A percentile compares a stretch with the other conserved stretches of the same genome.
Evolutionary conservation across 495 filamentous ascomycete genomes (phyloP).

Genomic region (Pyrenula aspistea): DNA sequence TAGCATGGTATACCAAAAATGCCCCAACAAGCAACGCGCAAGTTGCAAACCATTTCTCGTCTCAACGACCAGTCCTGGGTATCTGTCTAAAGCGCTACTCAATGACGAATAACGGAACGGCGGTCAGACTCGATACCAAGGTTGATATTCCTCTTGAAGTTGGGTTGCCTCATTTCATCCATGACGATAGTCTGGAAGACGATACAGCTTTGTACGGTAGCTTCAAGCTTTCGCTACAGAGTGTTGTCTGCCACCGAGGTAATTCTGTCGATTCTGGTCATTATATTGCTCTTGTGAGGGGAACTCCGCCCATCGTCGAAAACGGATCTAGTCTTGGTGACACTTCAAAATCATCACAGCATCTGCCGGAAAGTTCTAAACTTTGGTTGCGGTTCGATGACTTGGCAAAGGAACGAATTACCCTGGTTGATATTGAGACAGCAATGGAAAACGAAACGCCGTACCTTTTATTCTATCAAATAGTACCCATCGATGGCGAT

Average conservation of each 20-base stretch:
- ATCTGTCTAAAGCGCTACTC: slow-evolving; percentile 88
- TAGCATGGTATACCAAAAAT: slow-evolving; percentile 58
- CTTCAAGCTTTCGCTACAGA: slow-evolving; percentile 84
- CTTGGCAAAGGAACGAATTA: slow-evolving; percentile 57
- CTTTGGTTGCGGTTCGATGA: slow-evolving; percentile 91
- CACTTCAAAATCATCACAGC: slow-evolving; percentile 32
- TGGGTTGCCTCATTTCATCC: slow-evolving; percentile 77
- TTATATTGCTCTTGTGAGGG: slow-evolving; percentile 74
- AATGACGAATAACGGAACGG: slow-evolving; percentile 54
- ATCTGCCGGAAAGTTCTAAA: slow-evolving; percentile 41
- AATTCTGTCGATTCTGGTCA: slow-evolving; percentile 84
- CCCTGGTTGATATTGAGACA: slow-evolving; percentile 64
- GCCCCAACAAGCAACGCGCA: slow-evolving; percentile 56
- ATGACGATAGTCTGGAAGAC: slow-evolving; percentile 57
- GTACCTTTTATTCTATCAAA: slow-evolving; percentile 92
- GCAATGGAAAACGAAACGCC: slow-evolving; percentile 74
- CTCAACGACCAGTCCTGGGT: slow-evolving; percentile 70
- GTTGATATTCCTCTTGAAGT: slow-evolving; percentile 91
- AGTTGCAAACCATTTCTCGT: slow-evolving; percentile 59
- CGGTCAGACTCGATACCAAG: slow-evolving; percentile 59
- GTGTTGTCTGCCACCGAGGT: slow-evolving; percentile 82
- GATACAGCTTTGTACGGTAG: slow-evolving; percentile 57
- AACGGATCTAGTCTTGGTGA: slow-evolving; percentile 27
- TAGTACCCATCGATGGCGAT: slow-evolving; percentile 70
- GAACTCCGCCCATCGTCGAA: slow-evolving; percentile 32